phyloP scores from a whole-genome alignment of 345 rosid genomes.

The Erysimum cheiranthoides region DNA sequence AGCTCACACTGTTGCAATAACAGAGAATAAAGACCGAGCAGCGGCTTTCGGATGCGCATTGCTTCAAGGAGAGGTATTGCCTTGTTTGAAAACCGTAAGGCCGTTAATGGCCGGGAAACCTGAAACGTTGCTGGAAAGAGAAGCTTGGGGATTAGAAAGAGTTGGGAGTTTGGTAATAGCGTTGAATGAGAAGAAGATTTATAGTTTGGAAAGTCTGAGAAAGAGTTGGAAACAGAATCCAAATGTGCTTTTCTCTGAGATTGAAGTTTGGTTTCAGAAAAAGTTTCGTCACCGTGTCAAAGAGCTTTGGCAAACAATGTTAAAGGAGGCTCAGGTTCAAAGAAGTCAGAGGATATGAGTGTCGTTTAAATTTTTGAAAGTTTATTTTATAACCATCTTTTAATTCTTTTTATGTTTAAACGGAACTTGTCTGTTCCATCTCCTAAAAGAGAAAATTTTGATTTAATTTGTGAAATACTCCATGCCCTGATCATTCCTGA shows the following conservation, averaged over 20 bases:
- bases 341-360: neutral
- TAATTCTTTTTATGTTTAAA: neutral
- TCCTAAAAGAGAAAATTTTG: neutral
- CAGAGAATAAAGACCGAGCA: constrained; percentile 40
- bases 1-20: constrained; percentile 51
- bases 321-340: constrained; percentile 49
- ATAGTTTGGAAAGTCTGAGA: constrained; percentile 58
- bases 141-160: constrained; percentile 63
- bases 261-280: constrained; percentile 77
- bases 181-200: constrained; percentile 53
- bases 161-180: constrained; percentile 67
- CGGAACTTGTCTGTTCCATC: neutral
- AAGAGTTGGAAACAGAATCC: constrained; percentile 62
- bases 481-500: too few species aligned
- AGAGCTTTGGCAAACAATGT: constrained; percentile 69
- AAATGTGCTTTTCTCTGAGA: constrained; percentile 54
- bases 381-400: too few species aligned
- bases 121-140: constrained; percentile 59
- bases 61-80: constrained; percentile 79
- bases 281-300: constrained; percentile 54
- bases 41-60: constrained; percentile 74
- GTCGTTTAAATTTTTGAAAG: neutral
- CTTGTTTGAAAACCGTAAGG: constrained; percentile 59
- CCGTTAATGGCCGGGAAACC: constrained; percentile 65
- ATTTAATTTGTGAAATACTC: too few species aligned